These are phyloP conservation scores for Geranium incanum DNA, from an alignment of 441 rosid genomes.

Conservation along the genomic window DNA sequence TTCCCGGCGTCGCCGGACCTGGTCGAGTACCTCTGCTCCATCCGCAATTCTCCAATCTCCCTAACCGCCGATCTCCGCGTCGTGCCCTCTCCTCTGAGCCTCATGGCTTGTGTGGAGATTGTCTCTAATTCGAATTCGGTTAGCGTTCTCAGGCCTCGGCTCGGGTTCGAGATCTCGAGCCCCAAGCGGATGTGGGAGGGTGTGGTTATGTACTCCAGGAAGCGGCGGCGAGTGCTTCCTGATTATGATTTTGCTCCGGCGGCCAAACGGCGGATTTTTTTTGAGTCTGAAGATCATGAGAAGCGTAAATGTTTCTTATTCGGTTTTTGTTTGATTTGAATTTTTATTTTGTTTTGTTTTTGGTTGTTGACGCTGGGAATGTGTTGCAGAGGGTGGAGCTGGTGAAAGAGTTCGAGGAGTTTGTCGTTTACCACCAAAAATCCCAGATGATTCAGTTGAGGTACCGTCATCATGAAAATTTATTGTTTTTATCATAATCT, in stretches of 20 bases:
- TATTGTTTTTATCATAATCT: not conserved
- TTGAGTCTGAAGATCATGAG: constrained; percentile 23
- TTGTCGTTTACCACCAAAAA: constrained; percentile 29
- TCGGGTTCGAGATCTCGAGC: not conserved
- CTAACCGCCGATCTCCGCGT: constrained; percentile 27
- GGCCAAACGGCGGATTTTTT: not conserved
- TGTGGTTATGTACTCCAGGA: constrained; percentile 26
- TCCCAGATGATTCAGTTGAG: constrained; percentile 29
- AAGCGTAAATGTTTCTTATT: not conserved
- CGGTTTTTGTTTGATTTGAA: not conserved
- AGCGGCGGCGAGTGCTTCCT: constrained; percentile 32
- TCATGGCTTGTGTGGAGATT: constrained; percentile 26
- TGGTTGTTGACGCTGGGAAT: not conserved
- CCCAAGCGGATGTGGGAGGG: not conserved
- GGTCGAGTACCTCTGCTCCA: constrained; percentile 38
- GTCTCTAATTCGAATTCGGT: constrained; percentile 24
- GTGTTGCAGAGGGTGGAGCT: constrained; percentile 18
- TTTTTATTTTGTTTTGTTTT: not conserved
- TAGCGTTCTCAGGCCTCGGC: constrained; percentile 6
- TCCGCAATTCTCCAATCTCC: constrained; percentile 45
- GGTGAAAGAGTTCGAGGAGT: constrained; percentile 16
- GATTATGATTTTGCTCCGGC: constrained; percentile 7
- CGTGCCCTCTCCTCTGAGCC: constrained; percentile 36
- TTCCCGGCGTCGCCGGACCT: constrained; percentile 40
- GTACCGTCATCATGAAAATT: constrained; percentile 24